These are phyloP conservation scores for Kazachstania sp. DNA, from an alignment of 1,139 yeast species.

Conservation along the genomic window DNA sequence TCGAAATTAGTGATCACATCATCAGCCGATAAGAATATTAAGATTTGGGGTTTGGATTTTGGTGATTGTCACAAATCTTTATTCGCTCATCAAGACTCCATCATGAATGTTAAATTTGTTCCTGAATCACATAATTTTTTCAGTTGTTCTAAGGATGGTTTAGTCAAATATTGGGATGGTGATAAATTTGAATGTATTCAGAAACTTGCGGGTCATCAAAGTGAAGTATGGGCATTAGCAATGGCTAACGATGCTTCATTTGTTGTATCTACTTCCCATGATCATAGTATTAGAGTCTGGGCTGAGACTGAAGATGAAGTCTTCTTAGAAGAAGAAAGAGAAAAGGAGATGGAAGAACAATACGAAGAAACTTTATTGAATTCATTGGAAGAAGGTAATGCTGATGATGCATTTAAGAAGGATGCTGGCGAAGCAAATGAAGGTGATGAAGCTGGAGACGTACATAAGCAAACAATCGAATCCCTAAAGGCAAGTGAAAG, in stretches of 20 bases:
- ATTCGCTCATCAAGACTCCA: slow-evolving; percentile 93
- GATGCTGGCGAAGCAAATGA: slow-evolving; percentile 34
- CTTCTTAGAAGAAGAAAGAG: slow-evolving; percentile 91
- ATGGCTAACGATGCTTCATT: slow-evolving; percentile 64
- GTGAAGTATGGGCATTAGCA: slow-evolving; percentile 89
- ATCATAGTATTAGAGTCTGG: slow-evolving; percentile 88
- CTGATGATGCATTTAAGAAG: slow-evolving; percentile 32
- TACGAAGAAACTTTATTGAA: slow-evolving; percentile 71
- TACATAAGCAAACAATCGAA: slow-evolving; percentile 78
- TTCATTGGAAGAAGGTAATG: slow-evolving; percentile 58
- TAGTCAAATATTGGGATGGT: slow-evolving; percentile 96
- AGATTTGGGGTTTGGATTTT: slow-evolving; percentile 96
- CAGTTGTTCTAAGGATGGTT: slow-evolving; percentile 82
- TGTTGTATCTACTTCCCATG: slow-evolving; percentile 85
- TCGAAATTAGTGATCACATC: slow-evolving; percentile 82
- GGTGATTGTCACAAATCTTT: slow-evolving; percentile 97
- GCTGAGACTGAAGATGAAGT: slow-evolving; percentile 87
- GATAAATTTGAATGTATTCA: slow-evolving; percentile 92
- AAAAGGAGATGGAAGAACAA: slow-evolving; percentile 86
- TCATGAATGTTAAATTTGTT: slow-evolving; percentile 77
- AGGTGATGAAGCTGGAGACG: slow-evolving; percentile 53
- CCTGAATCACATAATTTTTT: slow-evolving; percentile 84
- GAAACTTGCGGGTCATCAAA: slow-evolving; percentile 76
- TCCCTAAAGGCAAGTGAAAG: slow-evolving; percentile 93
- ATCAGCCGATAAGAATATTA: slow-evolving; percentile 93